Evolutionary conservation across 495 filamentous ascomycete species (phyloP).

Genomic region (Penicillium paxilli): DNA sequence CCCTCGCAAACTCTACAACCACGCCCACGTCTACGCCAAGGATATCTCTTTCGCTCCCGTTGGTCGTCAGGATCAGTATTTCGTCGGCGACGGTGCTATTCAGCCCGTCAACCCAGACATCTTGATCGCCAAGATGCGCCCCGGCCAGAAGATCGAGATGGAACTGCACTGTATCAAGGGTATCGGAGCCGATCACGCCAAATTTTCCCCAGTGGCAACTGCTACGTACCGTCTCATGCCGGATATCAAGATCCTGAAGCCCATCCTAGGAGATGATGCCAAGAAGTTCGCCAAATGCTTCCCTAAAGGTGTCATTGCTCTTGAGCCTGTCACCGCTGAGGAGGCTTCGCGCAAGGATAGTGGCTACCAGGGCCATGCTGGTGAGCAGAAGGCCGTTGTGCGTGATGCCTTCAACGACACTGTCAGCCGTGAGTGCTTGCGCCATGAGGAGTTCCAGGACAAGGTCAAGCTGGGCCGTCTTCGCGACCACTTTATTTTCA

Average conservation of each 20-base stretch:
- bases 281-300: conserved; percentile 91
- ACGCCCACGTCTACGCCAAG: conserved; percentile 83
- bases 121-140: conserved; percentile 89
- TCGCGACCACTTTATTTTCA: conserved; percentile 96
- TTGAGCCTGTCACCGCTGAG: conserved; percentile 68
- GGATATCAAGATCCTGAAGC: conserved; percentile 74
- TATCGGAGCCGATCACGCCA: conserved; percentile 91
- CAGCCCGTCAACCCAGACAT: conserved; percentile 86
- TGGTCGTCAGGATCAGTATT: conserved; percentile 70
- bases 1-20: conserved; percentile 77
- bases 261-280: conserved; percentile 83
- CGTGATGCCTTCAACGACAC: conserved; percentile 82
- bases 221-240: conserved; percentile 90
- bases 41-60: conserved; percentile 74
- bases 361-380: conserved; percentile 68
- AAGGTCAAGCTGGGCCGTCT: conserved; percentile 92
- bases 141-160: conserved; percentile 81
- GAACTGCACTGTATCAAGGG: conserved; percentile 91
- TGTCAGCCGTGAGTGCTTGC: conserved; percentile 86
- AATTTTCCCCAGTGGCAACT: conserved; percentile 95
- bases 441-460: conserved; percentile 89
- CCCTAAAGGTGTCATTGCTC: conserved; percentile 79
- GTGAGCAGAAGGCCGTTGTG: conserved; percentile 85
- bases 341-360: conserved; percentile 61
- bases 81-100: conserved; percentile 64